Conservation (phyloP, 1,284 basidiomycete genomes). For the Tranzscheliella williamsii region DNA sequence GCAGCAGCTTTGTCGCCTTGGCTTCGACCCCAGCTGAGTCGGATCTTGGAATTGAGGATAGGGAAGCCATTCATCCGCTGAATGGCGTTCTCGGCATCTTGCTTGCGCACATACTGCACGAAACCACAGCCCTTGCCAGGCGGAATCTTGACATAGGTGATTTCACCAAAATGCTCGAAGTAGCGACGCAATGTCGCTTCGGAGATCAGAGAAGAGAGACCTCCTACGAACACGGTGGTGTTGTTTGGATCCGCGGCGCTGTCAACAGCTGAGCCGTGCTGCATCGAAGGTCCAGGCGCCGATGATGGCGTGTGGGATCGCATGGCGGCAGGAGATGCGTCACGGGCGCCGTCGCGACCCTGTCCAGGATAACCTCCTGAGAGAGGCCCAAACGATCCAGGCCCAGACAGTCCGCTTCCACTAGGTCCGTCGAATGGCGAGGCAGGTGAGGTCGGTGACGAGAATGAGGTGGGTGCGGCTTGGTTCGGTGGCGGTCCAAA, state of each 20-base stretch:
- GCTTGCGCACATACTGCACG: slow-evolving; percentile 88
- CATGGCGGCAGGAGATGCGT: slow-evolving; percentile 14
- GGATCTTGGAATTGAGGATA: slow-evolving; percentile 79
- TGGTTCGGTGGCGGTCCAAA: slow-evolving; percentile 4
- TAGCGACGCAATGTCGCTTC: slow-evolving; percentile 55
- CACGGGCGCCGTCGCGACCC: slow-evolving; percentile 6
- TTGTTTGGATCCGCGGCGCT: slow-evolving; percentile 57
- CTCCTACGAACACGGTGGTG: slow-evolving; percentile 60
- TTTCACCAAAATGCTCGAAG: slow-evolving; percentile 57
- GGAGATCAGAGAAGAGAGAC: slow-evolving; percentile 55
- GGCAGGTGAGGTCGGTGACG: slow-evolving; percentile 14
- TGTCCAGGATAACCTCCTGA: slow-evolving; percentile 22
- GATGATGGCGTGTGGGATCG: slow-evolving; percentile 33
- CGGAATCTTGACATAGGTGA: slow-evolving; percentile 77
- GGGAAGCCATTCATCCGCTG: slow-evolving; percentile 95
- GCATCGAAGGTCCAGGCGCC: slow-evolving; percentile 4
- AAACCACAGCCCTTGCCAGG: slow-evolving; percentile 94
- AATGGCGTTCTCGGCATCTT: slow-evolving; percentile 87
- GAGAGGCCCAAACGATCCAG: slow-evolving; percentile 13
- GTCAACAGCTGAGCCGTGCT: slow-evolving; percentile 16
- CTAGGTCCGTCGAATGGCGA: slow-evolving; percentile 18
- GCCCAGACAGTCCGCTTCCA: background rate
- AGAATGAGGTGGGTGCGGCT: slow-evolving; percentile 11
- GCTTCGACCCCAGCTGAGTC: slow-evolving; percentile 83
- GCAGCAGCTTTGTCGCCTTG: slow-evolving; percentile 60